Conservation (phyloP, 768 basidiomycete genomes). For the Royoungia palumana region DNA sequence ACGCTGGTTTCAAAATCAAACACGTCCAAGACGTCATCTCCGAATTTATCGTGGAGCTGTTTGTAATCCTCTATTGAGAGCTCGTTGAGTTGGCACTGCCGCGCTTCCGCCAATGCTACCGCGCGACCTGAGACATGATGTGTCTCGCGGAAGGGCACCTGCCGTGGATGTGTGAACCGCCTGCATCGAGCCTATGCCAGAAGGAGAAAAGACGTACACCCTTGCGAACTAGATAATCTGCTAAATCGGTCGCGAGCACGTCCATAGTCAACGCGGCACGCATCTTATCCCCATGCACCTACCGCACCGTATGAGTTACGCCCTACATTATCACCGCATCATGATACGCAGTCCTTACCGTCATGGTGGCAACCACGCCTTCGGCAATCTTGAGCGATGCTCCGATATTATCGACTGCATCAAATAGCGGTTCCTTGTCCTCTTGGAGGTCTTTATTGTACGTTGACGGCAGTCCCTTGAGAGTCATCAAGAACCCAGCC, state of each 20-base stretch:
- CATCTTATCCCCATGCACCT: conserved; percentile 94
- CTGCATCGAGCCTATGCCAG: neutral
- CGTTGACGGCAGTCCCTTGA: conserved; percentile 96
- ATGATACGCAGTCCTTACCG: conserved; percentile 44
- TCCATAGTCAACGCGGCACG: conserved; percentile 89
- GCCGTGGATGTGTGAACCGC: neutral
- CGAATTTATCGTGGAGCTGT: conserved; percentile 70
- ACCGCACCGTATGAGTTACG: neutral
- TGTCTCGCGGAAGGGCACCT: conserved; percentile 98
- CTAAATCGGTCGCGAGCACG: conserved; percentile 96
- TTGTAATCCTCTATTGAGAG: conserved; percentile 80
- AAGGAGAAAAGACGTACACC: conserved; percentile 58
- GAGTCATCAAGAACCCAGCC: conserved; percentile 95
- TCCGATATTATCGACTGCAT: conserved; percentile 83
- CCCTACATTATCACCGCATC: neutral
- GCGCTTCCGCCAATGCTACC: conserved; percentile 88
- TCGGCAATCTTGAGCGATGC: conserved; percentile 91
- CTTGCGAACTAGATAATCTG: conserved; percentile 98
- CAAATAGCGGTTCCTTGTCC: conserved; percentile 97
- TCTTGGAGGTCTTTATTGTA: conserved; percentile 99
- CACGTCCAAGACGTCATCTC: conserved; percentile 74
- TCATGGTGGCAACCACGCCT: conserved; percentile 89
- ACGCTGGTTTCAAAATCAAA: conserved; percentile 97
- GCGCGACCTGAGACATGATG: conserved; percentile 98
- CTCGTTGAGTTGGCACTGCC: conserved; percentile 75